Evolutionary conservation across 805 yeast species (phyloP).

Genomic region (Ogataea henricii): DNA sequence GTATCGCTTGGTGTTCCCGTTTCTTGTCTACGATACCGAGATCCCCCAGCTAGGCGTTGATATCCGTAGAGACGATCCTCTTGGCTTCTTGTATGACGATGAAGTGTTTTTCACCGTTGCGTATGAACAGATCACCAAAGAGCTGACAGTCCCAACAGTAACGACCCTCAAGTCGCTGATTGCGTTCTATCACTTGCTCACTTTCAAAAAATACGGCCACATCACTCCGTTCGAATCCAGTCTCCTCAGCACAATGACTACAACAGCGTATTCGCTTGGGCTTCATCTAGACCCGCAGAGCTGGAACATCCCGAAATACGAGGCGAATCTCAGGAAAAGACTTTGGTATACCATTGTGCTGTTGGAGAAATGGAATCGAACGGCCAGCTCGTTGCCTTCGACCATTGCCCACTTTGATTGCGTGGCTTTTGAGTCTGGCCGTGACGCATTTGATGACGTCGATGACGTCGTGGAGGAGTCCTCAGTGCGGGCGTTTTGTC

Average conservation of each 20-base stretch:
- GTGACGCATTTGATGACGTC: slow-evolving; percentile 10
- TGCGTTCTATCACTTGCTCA: slow-evolving; percentile 8
- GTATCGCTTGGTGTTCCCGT: slow-evolving; percentile 12
- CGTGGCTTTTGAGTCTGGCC: background rate
- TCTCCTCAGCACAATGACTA: slow-evolving; percentile 8
- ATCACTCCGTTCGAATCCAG: slow-evolving; percentile 13
- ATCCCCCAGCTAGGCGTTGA: slow-evolving; percentile 12
- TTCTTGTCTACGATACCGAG: slow-evolving; percentile 9
- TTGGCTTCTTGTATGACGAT: slow-evolving; percentile 12
- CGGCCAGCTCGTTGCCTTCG: slow-evolving; percentile 10
- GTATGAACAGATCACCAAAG: slow-evolving; percentile 9
- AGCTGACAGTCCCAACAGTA: slow-evolving; percentile 10
- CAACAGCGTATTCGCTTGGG: slow-evolving; percentile 10
- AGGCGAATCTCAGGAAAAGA: slow-evolving; percentile 8
- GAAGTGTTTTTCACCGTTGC: slow-evolving; percentile 10
- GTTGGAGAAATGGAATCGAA: slow-evolving; percentile 12
- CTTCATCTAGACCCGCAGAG: background rate
- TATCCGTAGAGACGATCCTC: slow-evolving; percentile 8
- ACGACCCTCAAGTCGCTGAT: slow-evolving; percentile 10
- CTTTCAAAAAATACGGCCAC: slow-evolving; percentile 10
- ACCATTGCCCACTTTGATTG: background rate
- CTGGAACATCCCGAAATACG: slow-evolving; percentile 14
- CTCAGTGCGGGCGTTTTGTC: slow-evolving; percentile 1
- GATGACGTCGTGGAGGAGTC: slow-evolving; percentile 10
- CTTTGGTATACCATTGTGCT: slow-evolving; percentile 11